Conservation (phyloP, 73 alveolate genomes). For the Durusdinium trenchii region DNA sequence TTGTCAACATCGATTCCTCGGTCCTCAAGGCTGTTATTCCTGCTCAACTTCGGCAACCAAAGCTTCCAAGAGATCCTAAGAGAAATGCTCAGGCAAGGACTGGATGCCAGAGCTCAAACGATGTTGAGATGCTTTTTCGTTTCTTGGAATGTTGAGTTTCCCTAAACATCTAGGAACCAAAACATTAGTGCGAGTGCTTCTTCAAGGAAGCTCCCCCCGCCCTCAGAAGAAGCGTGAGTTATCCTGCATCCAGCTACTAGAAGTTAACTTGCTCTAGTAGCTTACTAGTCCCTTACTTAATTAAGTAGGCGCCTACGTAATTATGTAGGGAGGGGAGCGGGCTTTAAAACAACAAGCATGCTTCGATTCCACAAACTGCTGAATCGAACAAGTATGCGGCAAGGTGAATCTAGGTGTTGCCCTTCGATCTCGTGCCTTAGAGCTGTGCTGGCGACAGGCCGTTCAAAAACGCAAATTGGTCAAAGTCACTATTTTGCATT, state of each 20-base stretch:
- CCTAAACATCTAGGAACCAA: too few species aligned
- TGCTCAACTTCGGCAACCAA: constrained; percentile 55
- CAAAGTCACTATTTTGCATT: not conserved
- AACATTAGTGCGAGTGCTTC: too few species aligned
- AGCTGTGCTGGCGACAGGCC: constrained; percentile 63
- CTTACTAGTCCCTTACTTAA: too few species aligned
- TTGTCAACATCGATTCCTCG: not conserved
- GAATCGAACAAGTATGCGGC: too few species aligned
- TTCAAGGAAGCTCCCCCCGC: too few species aligned
- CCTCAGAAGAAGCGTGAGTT: too few species aligned
- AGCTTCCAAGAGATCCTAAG: constrained; percentile 77
- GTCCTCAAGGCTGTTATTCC: constrained; percentile 55
- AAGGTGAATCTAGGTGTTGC: constrained; percentile 74
- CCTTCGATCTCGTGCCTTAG: constrained; percentile 46
- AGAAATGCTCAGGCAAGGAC: constrained; percentile 46
- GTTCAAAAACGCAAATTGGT: not conserved
- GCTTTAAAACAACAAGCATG: too few species aligned
- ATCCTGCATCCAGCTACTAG: too few species aligned
- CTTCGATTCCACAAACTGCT: too few species aligned
- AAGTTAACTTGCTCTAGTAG: too few species aligned
- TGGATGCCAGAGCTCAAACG: not conserved
- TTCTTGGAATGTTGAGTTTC: not conserved
- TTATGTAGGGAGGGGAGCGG: too few species aligned
- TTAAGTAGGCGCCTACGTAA: too few species aligned
- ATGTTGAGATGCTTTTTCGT: not conserved